Base-by-base conservation (phyloP, 2,329 filamentous ascomycete genomes). In the Fusarium cicatricum region DNA sequence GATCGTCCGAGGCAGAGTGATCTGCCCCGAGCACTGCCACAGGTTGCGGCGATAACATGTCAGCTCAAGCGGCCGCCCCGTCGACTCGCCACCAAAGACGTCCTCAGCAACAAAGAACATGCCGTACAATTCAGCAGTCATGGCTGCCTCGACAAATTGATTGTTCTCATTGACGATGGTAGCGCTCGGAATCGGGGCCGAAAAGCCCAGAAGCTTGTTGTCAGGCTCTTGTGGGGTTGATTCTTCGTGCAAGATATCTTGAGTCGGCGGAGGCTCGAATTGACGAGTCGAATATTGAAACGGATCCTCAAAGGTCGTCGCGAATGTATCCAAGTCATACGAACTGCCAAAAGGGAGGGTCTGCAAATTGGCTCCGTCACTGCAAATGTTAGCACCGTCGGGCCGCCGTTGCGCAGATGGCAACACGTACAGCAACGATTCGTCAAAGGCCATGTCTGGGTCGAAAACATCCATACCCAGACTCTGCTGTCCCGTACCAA, bases 1-100 rank as follows among this genome's bases (percentile, higher is more conserved):
- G 34, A 88, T 85, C 42, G 89, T 83, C 17, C 85, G 77, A n/a
- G 92, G 91, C 37, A 97, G 75, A 0, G 87, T 92, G 49, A 98
- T 85, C 45, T 90, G 90, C 31, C 94, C 94, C 1, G 92, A 94
- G 64, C 96, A 96, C 76, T 97, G 93, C 81, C 96, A 98, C 40
- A 98, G 80, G 70, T 98, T 98, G 44, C 94, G 86, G 37, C 94
- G 88, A 73, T 98, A 98, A 80, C 94, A 98, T 0, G 94, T 98
- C 72, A 98, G 78, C 76, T 98, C 94, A 44, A 89, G 82, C 0
- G 89, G 88, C 5, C 86, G 77, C 9, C 81, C 82, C 3, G 77
- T 72, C 39, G 76, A 80, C 43, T 85, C 78, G 76, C 85, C 75
- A 74, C 86, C 73, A 78, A 91, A 93, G 5, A 92, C 90, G 66